Evolutionary conservation across 1,284 basidiomycete species (phyloP).

Genomic region (Cryptococcus deneoformans): DNA sequence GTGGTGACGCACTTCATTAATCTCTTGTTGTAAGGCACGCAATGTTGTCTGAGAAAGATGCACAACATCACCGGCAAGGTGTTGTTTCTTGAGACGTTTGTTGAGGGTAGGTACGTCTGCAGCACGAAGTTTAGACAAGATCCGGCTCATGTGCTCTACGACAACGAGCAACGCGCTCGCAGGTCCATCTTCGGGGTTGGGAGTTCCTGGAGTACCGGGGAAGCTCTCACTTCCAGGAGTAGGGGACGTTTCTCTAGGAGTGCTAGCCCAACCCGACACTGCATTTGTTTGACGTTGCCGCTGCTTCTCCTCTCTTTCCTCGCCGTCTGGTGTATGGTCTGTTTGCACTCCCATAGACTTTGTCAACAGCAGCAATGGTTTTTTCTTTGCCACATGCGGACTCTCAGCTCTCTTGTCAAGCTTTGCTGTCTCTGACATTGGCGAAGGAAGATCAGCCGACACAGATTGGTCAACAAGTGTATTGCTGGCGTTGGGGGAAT

Average conservation of each 20-base stretch:
- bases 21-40: constrained; percentile 69
- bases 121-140: constrained; percentile 68
- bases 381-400: constrained; percentile 31
- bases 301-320: not conserved
- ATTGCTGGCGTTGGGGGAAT: constrained; percentile 19
- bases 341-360: constrained; percentile 73
- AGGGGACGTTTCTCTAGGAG: constrained; percentile 18
- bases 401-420: constrained; percentile 25
- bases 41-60: constrained; percentile 85
- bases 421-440: constrained; percentile 22
- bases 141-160: constrained; percentile 65
- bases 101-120: constrained; percentile 87
- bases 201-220: not conserved
- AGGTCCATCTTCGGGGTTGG: constrained; percentile 18
- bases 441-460: constrained; percentile 15
- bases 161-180: constrained; percentile 45
- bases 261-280: not conserved
- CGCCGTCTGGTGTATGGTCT: constrained; percentile 49
- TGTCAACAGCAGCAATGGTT: constrained; percentile 59
- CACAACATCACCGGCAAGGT: constrained; percentile 76
- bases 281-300: not conserved
- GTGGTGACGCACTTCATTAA: constrained; percentile 65
- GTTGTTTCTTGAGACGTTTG: constrained; percentile 85
- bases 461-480: constrained; percentile 26
- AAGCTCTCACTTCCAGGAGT: not conserved